Evolutionary conservation across 306 rosid genomes (phyloP).

Genomic region (Acacia crassicarpa): DNA sequence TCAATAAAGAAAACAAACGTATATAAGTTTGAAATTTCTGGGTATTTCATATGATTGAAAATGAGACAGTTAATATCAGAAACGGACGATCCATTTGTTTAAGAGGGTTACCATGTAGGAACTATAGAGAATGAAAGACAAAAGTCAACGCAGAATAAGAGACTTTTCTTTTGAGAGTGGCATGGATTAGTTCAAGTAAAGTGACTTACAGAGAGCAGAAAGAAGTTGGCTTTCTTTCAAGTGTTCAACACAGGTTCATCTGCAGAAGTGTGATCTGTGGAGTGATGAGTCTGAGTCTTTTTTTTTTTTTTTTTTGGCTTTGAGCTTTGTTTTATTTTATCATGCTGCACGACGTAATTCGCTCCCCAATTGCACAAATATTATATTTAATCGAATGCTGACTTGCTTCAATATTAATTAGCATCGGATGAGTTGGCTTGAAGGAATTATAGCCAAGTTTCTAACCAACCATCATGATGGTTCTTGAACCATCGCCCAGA

Average conservation of each 20-base stretch:
- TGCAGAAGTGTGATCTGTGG: not conserved
- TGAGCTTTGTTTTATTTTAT: not conserved
- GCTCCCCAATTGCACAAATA: not conserved
- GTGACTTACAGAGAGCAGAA: constrained; percentile 27
- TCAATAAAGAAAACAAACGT: not conserved
- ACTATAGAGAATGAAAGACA: not conserved
- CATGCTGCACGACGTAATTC: not conserved
- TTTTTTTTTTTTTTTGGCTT: not conserved
- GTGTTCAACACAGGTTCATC: not conserved
- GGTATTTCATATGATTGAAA: not conserved
- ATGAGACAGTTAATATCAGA: not conserved
- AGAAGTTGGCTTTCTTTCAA: constrained; percentile 6
- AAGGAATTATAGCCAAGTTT: not conserved
- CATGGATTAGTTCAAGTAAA: not conserved
- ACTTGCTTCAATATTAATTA: not conserved
- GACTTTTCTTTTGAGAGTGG: not conserved
- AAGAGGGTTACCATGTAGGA: not conserved
- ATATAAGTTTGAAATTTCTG: not conserved
- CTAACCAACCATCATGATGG: not conserved
- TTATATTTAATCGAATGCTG: not conserved
- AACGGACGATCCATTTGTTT: not conserved
- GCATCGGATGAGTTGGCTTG: not conserved
- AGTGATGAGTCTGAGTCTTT: not conserved
- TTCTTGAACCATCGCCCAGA: not conserved
- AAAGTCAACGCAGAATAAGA: constrained; percentile 11